phyloP scores from a whole-genome alignment of 306 rosid species.

The Parietaria judaica region DNA sequence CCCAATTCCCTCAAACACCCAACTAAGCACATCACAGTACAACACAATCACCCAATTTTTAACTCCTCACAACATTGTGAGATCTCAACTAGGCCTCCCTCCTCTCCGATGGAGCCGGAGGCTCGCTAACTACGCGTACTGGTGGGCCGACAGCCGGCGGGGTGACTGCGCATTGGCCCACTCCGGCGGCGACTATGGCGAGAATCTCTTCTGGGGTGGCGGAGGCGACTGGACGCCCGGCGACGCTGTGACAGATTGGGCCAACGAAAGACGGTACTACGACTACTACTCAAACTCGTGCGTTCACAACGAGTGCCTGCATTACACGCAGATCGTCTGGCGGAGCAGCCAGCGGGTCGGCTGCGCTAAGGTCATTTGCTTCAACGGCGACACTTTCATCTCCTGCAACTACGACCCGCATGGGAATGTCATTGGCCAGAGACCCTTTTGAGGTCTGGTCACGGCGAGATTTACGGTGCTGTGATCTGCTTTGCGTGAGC shows the following conservation, averaged over 20 bases:
- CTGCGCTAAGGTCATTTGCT: constrained; percentile 23
- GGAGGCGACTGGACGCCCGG: constrained; percentile 23
- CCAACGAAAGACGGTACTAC: constrained; percentile 19
- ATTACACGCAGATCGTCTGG: constrained; percentile 30
- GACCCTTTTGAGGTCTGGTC: constrained; percentile 13
- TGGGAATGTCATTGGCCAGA: constrained; percentile 26
- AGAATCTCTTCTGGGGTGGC: constrained; percentile 31
- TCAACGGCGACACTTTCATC: constrained; percentile 16
- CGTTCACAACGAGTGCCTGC: constrained; percentile 21
- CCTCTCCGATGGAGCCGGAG: constrained; percentile 25
- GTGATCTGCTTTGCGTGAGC: not conserved
- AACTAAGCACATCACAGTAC: constrained; percentile 1
- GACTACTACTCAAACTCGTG: constrained; percentile 18
- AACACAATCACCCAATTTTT: constrained; percentile 15
- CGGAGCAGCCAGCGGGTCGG: constrained; percentile 14
- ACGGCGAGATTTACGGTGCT: not conserved
- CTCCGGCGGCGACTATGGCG: constrained; percentile 21
- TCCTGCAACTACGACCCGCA: constrained; percentile 25
- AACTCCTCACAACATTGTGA: constrained; percentile 22
- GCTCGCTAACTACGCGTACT: constrained; percentile 11
- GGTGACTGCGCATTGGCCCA: constrained; percentile 27
- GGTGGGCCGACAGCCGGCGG: constrained; percentile 22
- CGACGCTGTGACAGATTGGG: constrained; percentile 29
- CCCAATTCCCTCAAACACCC: not conserved
- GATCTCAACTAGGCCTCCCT: constrained; percentile 26